Evolutionary conservation across 805 yeast genomes (phyloP), one percentile per base, ranked within the genome.

Genomic region (Kodamaea jinghongensis): DNA sequence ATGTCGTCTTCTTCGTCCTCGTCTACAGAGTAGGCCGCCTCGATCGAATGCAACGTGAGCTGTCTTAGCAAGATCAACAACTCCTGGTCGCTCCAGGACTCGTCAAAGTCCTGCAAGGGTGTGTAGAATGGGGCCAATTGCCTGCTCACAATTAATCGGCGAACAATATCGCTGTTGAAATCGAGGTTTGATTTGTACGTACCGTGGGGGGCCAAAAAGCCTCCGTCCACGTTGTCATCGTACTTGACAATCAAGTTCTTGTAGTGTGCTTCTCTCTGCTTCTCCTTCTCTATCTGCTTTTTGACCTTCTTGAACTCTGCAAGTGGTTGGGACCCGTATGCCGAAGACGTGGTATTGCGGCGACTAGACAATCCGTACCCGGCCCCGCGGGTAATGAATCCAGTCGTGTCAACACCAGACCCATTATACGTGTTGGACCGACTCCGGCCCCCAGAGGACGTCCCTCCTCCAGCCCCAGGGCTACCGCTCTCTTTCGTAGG

Each of bases 161-260:
- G 74, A n/a, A 93, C 97, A 3, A 83, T 68, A 11, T 75, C 76
- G 11, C 85, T 75, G 52, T 83, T 76, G 63, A 79, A 91, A 58
- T 86, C 96, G 39, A 83, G 59, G 50, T 80, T 82, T 34, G 84
- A 80, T 47, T 81, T 77, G 61, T 91, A 91, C 23, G 86, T 85
- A 2, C 97, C 97, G 61, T 77, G 86, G 0, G 98, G 96, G 1
- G 95, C 96, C 47, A 91, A 63, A 56, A 67, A 89, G 2, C 99
- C 99, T 13, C 99, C 99, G 63, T 93, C 98, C 11, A 91, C 96
- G 46, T 70, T 78, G 54, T 87, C 95, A 28, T 70, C 70, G 51
- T 61, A 75, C 45, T 73, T 67, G 2, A 85, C 87, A 15, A 85
- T 65, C 39, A 85, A 63, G 16, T 79, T 73, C 45, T 64, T 50